Base-by-base conservation (phyloP, 2,329 filamentous ascomycete species). In the Metarhizium anisopliae region DNA sequence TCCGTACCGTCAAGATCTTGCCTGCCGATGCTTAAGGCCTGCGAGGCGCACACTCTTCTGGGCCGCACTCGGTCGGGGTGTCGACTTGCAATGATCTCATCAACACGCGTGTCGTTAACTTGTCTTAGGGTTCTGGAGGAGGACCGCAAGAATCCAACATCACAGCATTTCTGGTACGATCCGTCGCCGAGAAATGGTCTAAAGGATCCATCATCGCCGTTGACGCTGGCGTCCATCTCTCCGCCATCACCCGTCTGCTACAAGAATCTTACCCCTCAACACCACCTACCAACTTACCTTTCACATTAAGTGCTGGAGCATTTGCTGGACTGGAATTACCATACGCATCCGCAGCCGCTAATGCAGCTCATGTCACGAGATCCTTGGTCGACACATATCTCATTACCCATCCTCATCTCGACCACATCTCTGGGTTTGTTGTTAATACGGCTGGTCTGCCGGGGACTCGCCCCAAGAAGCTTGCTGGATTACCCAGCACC, bases 331-430 rank as follows among this genome's bases (percentile, higher is more conserved):
- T 96, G 18, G 77, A 84, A 55, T 74, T 96, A 36, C 86, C 86
- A 0, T 76, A 84, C 62, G 72, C 78, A 47, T 86, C 81, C 0
- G 76, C 89, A 0, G 76, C 82, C 50, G 87, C 89, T 51, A 97
- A 96, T 68, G 92, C 91, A 2, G 80, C 87, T 3, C 80, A 95
- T 68, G 78, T 99, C 51, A 85, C 92, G 47, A 81, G 86, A 55
- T 81, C 86, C 55, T 81, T 96, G 51, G 82, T 99, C 56, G 90
- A 93, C 50, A 88, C 90, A 0, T 94, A 93, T 66, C 82, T 97
- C 59, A 90, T 99, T 64, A 99, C 93, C 0, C 94, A 99, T 70
- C 90, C 94, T n/a, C 94, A 99, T 72, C 80, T 99, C 1, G 94
- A 99, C 66, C 94, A 99, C 70, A 85, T 97, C 25, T 85, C 89